Conservation (phyloP, 2,329 filamentous ascomycete species). For the Didymella sp. region DNA sequence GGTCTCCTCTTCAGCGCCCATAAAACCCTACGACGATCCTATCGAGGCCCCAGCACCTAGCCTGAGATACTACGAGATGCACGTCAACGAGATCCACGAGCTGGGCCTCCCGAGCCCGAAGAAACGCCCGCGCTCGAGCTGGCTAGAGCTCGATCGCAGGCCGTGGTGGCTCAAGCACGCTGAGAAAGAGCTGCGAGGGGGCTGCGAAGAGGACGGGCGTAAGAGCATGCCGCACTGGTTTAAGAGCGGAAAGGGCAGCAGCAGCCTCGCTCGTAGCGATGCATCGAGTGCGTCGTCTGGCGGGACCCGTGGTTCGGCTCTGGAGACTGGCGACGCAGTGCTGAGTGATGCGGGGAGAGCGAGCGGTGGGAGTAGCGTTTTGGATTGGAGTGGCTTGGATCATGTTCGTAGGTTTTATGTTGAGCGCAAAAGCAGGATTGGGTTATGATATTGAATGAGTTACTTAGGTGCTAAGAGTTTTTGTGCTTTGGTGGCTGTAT, state of each 20-base stretch:
- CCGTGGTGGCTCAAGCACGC: conserved; percentile 12
- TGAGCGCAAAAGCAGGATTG: conserved; percentile 11
- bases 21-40: conserved; percentile 5
- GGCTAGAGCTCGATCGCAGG: conserved; percentile 10
- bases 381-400: conserved; percentile 18
- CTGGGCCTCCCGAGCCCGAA: conserved; percentile 16
- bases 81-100: conserved; percentile 11
- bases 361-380: conserved; percentile 8
- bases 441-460: conserved; percentile 1
- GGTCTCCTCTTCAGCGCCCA: conserved; percentile 12
- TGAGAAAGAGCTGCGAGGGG: not conserved
- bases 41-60: conserved; percentile 12
- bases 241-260: conserved; percentile 2
- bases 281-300: not conserved
- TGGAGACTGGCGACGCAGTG: not conserved
- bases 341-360: not conserved
- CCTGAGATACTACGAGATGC: conserved; percentile 12
- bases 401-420: conserved; percentile 17
- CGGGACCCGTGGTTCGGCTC: not conserved
- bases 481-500: no score
- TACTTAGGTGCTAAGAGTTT: not conserved
- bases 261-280: not conserved
- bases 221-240: conserved; percentile 14
- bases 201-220: not conserved
- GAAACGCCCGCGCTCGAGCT: conserved; percentile 2